These are phyloP conservation scores for Trichosphaerium sp. DNA, from an alignment of 78 protist genomes.

Conservation along the genomic window DNA sequence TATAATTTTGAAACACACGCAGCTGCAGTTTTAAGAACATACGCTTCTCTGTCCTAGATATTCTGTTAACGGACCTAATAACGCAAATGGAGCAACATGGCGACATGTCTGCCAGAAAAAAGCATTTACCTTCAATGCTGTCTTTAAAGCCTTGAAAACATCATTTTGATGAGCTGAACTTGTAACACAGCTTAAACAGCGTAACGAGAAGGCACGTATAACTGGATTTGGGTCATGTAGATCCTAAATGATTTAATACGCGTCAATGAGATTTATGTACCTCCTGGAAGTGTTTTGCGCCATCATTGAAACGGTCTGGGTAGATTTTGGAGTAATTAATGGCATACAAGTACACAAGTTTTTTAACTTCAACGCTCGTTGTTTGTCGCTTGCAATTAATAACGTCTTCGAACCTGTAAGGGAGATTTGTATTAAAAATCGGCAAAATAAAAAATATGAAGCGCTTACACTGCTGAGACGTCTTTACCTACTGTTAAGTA, in stretches of 20 bases:
- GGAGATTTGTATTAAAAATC: too few relatives aligned
- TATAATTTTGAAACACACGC: slow-evolving; percentile 82
- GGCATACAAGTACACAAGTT: slow-evolving; percentile 88
- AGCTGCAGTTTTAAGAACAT: slow-evolving; percentile 88
- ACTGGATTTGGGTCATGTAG: slow-evolving; percentile 66
- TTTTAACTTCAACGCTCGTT: slow-evolving; percentile 76
- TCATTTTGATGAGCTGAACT: slow-evolving; percentile 64
- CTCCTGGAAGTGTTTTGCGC: slow-evolving; percentile 74
- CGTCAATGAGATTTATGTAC: too few relatives aligned
- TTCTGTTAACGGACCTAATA: background rate
- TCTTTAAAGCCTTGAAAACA: slow-evolving; percentile 62
- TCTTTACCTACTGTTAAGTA: slow-evolving; percentile 93
- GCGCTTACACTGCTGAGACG: slow-evolving; percentile 32
- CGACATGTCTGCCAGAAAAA: background rate
- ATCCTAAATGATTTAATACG: slow-evolving; percentile 34
- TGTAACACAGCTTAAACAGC: slow-evolving; percentile 90
- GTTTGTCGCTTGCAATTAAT: slow-evolving; percentile 70
- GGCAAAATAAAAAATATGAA: too few relatives aligned
- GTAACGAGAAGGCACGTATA: slow-evolving; percentile 65
- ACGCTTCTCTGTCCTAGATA: slow-evolving; percentile 65
- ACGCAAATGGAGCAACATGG: background rate
- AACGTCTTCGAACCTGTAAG: slow-evolving; percentile 63
- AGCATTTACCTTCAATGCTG: slow-evolving; percentile 29
- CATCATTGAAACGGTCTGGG: slow-evolving; percentile 82
- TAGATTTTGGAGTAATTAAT: slow-evolving; percentile 82